Conservation (phyloP, 495 filamentous ascomycete genomes). For the Daldinia vernicosa region DNA sequence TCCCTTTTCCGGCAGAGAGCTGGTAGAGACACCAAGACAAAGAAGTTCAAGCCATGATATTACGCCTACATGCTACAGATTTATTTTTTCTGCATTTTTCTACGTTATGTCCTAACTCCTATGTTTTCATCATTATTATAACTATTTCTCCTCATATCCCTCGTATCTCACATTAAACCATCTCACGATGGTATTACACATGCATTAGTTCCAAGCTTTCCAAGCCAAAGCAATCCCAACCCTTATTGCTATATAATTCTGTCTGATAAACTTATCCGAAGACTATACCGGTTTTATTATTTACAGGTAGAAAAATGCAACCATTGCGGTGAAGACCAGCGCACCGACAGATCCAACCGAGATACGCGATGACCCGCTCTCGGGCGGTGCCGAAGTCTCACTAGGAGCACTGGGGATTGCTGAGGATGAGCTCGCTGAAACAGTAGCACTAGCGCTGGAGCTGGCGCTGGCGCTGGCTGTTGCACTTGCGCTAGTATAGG, state of each 20-base stretch:
- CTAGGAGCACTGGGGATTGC: conserved; percentile 23
- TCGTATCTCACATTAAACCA: conserved; percentile 35
- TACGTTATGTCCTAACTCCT: conserved; percentile 29
- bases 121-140: conserved; percentile 19
- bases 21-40: background rate
- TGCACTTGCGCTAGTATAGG: conserved; percentile 10
- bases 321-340: conserved; percentile 47
- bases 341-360: conserved; percentile 46
- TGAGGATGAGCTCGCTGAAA: conserved; percentile 12
- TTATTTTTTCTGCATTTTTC: no score
- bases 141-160: conserved; percentile 8
- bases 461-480: no score
- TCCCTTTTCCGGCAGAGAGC: no score
- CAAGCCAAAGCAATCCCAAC: background rate
- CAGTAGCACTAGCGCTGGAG: conserved; percentile 30
- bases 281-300: conserved; percentile 12
- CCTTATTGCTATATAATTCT: background rate
- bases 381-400: conserved; percentile 31
- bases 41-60: background rate
- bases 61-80: conserved; percentile 6
- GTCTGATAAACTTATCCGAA: background rate
- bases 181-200: conserved; percentile 12
- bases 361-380: conserved; percentile 43
- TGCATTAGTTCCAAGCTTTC: conserved; percentile 27
- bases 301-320: conserved; percentile 48